Base-by-base conservation (phyloP, 768 basidiomycete genomes). In the Mycena pura region DNA sequence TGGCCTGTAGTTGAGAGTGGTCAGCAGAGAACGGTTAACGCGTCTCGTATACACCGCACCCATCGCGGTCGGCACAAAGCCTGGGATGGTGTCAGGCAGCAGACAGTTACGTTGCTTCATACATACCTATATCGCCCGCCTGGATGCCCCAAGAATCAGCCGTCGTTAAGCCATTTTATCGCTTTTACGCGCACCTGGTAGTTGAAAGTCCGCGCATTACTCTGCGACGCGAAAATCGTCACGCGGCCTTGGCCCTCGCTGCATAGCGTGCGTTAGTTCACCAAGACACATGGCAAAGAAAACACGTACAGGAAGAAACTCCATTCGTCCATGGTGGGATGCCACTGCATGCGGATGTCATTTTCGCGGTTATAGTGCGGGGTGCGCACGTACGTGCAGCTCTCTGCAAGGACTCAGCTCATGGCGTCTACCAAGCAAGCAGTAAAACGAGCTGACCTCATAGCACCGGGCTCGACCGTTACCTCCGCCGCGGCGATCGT, bases 251-350 rank as follows among this genome's bases (percentile, higher is more conserved):
- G 59, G 4, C 86, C 88, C 70, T 82, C 79, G 36, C 85, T 89
- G 60, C 22, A 10, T n/a, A n/a, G n/a, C n/a, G 21, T 22, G 25
- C 25, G 17, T 44, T 24, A 52, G n/a, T 17, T 45, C 52, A 60
- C n/a, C n/a, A n/a, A n/a, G 34, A 14, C 44, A 59, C 27, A 54
- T 41, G 63, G 24, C 38, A 48, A 21, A 38, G 5, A 40, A 29
- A 32, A 49, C 50, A 47, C 38, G n/a, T n/a, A 85, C 86, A 87
- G 54, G 80, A 80, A 85, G 70, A 80, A 85, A 47, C 74, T 78
- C 87, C 87, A 89, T 73, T 88, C 87, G 58, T 87, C 85, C 66
- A 86, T 77, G 13, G 84, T 85, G 7, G 89, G 88, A 64, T 90
- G 89, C 89, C 89, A 90, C 87, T 88, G n/a, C n/a, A 57, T 7